Evolutionary conservation across 2,329 filamentous ascomycete genomes (phyloP).

Genomic region (Aspergillus unguis): DNA sequence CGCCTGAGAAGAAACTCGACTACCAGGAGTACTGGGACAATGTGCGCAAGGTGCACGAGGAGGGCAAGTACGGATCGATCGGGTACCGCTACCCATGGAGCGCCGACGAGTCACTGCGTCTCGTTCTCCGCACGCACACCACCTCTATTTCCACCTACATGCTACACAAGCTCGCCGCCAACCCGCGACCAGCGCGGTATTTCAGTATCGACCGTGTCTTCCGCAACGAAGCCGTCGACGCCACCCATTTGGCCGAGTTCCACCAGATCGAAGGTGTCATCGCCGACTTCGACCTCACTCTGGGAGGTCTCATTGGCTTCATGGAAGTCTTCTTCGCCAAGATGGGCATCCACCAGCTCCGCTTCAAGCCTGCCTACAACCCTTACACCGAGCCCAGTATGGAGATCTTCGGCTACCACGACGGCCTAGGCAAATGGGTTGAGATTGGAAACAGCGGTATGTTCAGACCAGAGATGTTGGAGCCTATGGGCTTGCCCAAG

Average conservation of each 20-base stretch:
- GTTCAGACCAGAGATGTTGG: conserved; percentile 97
- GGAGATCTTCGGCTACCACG: conserved; percentile 97
- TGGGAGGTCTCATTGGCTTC: conserved; percentile 90
- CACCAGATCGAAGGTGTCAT: conserved; percentile 99
- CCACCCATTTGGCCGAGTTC: conserved; percentile 95
- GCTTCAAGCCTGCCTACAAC: conserved; percentile 97
- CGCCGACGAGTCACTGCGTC: conserved; percentile 75
- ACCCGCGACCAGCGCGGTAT: conserved; percentile 84
- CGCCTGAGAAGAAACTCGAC: conserved; percentile 52
- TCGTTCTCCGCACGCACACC: conserved; percentile 94
- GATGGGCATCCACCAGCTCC: conserved; percentile 83
- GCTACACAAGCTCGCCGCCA: conserved; percentile 80
- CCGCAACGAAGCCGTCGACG: conserved; percentile 95
- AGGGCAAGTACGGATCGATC: conserved; percentile 89
- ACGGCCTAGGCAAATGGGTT: conserved; percentile 82
- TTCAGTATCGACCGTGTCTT: conserved; percentile 99
- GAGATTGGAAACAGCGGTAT: conserved; percentile 98
- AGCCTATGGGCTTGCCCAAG: conserved; percentile 88
- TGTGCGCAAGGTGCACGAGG: conserved; percentile 79
- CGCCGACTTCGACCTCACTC: conserved; percentile 87
- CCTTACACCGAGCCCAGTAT: conserved; percentile 93
- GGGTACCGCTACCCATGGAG: conserved; percentile 96
- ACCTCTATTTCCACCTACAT: conserved; percentile 89
- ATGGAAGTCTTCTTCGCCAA: conserved; percentile 95
- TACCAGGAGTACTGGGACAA: conserved; percentile 88